These are phyloP conservation scores for Penicillium sp. DNA, from an alignment of 2,329 filamentous ascomycete genomes.

Conservation along the genomic window DNA sequence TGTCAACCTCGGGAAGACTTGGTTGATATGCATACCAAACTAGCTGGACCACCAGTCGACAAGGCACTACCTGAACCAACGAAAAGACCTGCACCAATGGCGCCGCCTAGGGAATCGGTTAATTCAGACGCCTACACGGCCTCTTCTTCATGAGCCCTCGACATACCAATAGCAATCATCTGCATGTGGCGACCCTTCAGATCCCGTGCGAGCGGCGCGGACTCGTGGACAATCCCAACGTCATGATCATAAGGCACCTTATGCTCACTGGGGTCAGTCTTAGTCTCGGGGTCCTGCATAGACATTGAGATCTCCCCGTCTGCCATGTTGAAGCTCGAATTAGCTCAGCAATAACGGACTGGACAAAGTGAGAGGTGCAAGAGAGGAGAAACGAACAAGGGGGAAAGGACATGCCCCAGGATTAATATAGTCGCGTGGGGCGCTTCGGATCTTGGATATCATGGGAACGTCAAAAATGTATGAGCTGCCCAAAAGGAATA, in stretches of 20 bases:
- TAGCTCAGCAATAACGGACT: not conserved
- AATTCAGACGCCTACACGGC: not conserved
- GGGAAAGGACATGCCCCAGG: too few relatives aligned
- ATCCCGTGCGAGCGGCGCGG: not conserved
- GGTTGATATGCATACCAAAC: not conserved
- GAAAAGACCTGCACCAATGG: not conserved
- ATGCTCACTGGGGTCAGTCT: not conserved
- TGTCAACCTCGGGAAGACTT: not conserved
- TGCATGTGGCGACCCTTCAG: constrained; percentile 7
- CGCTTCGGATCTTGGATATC: too few relatives aligned
- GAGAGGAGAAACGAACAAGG: not conserved
- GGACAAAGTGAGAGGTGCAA: not conserved
- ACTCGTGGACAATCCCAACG: not conserved
- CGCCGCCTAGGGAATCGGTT: not conserved
- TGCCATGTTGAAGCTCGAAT: not conserved
- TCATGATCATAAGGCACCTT: not conserved
- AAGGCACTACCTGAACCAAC: not conserved
- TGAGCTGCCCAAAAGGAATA: too few relatives aligned
- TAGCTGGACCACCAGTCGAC: not conserved
- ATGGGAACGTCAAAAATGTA: too few relatives aligned
- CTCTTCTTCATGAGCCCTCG: not conserved
- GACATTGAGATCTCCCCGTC: not conserved
- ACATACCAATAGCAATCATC: constrained; percentile 10
- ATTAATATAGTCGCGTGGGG: too few relatives aligned
- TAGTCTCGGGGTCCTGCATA: not conserved